A percentile compares a stretch with the other conserved stretches of the same genome.
Evolutionary conservation across 192 early-diverging fungal species (phyloP).

Genomic region (Gryganskiella cystojenkinii): DNA sequence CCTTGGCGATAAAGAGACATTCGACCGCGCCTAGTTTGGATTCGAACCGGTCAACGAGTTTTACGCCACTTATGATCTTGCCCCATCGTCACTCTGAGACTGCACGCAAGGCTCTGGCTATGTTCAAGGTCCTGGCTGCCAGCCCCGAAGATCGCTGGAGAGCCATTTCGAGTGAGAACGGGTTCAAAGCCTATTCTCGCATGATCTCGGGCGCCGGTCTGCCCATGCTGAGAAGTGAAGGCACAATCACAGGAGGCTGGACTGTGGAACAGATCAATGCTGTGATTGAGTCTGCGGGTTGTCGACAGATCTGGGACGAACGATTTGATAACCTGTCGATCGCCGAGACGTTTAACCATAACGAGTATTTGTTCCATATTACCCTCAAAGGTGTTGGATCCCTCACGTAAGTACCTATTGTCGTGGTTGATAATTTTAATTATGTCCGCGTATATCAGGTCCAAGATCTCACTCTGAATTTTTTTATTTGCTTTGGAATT

Average conservation of each 20-base stretch:
- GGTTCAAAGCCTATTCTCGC: constrained; percentile 61
- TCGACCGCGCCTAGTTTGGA: constrained; percentile 38
- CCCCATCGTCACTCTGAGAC: constrained; percentile 52
- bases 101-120: constrained; percentile 50
- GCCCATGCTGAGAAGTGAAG: constrained; percentile 63
- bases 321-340: constrained; percentile 58
- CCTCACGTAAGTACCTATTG: constrained; percentile 39
- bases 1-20: constrained; percentile 27
- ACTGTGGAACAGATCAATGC: constrained; percentile 65
- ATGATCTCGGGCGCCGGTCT: constrained; percentile 50
- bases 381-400: constrained; percentile 51
- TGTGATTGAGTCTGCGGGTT: constrained; percentile 56
- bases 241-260: constrained; percentile 58
- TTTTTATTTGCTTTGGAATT: constrained; percentile 11
- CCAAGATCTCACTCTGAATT: neutral
- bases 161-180: constrained; percentile 53
- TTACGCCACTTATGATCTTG: constrained; percentile 25
- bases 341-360: constrained; percentile 61
- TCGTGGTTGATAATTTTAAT: neutral
- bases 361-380: constrained; percentile 59
- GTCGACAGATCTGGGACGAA: constrained; percentile 64
- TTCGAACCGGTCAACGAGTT: constrained; percentile 30
- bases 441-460: neutral
- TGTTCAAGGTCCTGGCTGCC: constrained; percentile 57
- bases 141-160: constrained; percentile 58